Base-by-base conservation (phyloP, 139 green algal genomes). In the Haematococcus sp. region DNA sequence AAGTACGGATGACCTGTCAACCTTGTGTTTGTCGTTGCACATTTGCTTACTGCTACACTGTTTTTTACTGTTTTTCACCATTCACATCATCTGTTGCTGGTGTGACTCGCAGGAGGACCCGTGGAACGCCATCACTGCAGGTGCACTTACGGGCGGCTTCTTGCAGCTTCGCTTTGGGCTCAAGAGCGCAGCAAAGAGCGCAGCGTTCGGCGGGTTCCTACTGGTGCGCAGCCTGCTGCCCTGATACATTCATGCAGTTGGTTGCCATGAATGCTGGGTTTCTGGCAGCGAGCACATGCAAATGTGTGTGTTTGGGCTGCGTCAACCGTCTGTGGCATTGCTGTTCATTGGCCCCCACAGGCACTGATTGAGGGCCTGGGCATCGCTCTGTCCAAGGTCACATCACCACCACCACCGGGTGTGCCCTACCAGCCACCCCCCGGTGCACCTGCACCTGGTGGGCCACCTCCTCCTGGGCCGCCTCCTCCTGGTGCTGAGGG, bases 281-380 rank as follows among this genome's bases (percentile, higher is more conserved):
- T n/a, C n/a, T n/a, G n/a, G n/a, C n/a, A n/a, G n/a, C n/a, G n/a
- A n/a, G n/a, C n/a, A n/a, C n/a, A n/a, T n/a, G n/a, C n/a, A n/a
- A n/a, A n/a, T n/a, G n/a, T n/a, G n/a, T n/a, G n/a, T n/a, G n/a
- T n/a, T n/a, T n/a, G n/a, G n/a, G n/a, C n/a, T n/a, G n/a, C n/a
- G n/a, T n/a, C n/a, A n/a, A n/a, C n/a, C n/a, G n/a, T n/a, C n/a
- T n/a, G n/a, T n/a, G n/a, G n/a, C n/a, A n/a, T n/a, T n/a, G n/a
- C n/a, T n/a, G n/a, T n/a, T n/a, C n/a, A n/a, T n/a, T n/a, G n/a
- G n/a, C n/a, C n/a, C n/a, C n/a, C n/a, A n/a, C n/a, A 94, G 83
- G 96, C 91, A 13, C 86, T 99, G 77, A 99, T 99, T 68, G 96
- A 99, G 80, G 96, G 96, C 0, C 74, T 98, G 44, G 91, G 91